Evolutionary conservation across 2,329 filamentous ascomycete species (phyloP), one percentile per base, ranked within the genome.

Genomic region (Xylariaceae sp.): DNA sequence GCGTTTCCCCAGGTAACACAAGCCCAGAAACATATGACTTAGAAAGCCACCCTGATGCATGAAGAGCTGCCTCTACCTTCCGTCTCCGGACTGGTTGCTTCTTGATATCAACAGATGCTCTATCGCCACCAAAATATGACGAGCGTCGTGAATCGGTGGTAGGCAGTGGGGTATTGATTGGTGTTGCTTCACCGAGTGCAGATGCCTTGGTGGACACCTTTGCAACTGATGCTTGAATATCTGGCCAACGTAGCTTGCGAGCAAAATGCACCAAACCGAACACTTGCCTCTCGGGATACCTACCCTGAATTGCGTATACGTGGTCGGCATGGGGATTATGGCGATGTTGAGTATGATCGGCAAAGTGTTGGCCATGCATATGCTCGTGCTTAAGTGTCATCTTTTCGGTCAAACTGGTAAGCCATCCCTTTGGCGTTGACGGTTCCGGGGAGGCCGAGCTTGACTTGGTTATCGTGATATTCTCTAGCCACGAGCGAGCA

Each of bases 11-110:
- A 0, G 81, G 82, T 8, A 85, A 64, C 54, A 85, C 72, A 34
- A 85, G 59, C 0, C 81, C 81, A 26, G 79, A 84, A 7, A 85
- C 65, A 51, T 83, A 85, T 18, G 79, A 83, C 57, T 81, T 81
- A 4, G 81, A 83, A 15, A 85, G 68, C 82, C 81, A 85, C 2
- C 82, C 81, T 0, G 75, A 72, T 2, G 73, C 64, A 45, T 81
- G 74, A 17, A 83, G 64, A 2, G 74, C 74, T 2, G 79, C 76
- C 13, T 78, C 73, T 37, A 82, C 66, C 48, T 72, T 79, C 35
- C 71, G 68, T 28, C 74, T 68, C 43, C 75, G 69, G 2, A 69
- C 65, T 4, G 68, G 56, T 9, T 58, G 55, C 9, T 50, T 59
- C 24, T 50, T 61, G n/a, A 56, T 47, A 22, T 56, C 61, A 59